Conservation (phyloP, 805 yeast genomes). For the Lipomyces anomalus region DNA sequence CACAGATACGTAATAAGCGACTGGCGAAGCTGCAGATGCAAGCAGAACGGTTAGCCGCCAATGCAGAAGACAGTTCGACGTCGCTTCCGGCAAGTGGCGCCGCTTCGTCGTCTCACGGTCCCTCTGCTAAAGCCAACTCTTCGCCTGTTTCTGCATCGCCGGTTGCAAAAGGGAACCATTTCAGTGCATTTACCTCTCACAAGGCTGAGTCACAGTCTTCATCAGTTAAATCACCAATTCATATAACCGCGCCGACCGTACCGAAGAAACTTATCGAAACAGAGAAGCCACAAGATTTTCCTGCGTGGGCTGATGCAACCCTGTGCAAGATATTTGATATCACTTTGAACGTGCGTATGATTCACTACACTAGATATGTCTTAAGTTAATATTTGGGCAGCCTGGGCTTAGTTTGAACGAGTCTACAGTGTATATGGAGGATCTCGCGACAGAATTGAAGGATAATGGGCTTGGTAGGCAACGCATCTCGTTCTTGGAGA, state of each 20-base stretch:
- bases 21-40: slow-evolving; percentile 44
- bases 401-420: slow-evolving; percentile 5
- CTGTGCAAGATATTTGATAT: slow-evolving; percentile 7
- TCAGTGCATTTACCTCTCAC: slow-evolving; percentile 4
- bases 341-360: slow-evolving; percentile 6
- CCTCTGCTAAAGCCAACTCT: slow-evolving; percentile 4
- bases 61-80: slow-evolving; percentile 11
- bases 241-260: background rate
- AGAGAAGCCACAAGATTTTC: slow-evolving; percentile 10
- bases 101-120: slow-evolving; percentile 5
- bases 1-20: slow-evolving; percentile 44
- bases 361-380: background rate
- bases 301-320: slow-evolving; percentile 14
- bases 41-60: background rate
- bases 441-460: slow-evolving; percentile 9
- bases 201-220: too few relatives aligned
- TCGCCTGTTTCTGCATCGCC: slow-evolving; percentile 2
- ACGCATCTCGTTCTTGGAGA: too few relatives aligned
- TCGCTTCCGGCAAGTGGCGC: slow-evolving; percentile 13
- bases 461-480: slow-evolving; percentile 10
- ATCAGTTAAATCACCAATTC: background rate
- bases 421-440: slow-evolving; percentile 7
- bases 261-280: background rate
- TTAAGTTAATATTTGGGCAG: background rate
- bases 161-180: slow-evolving; percentile 7